Percentiles rank a stretch among this genome's conserved stretches.
Conservation (phyloP, 768 basidiomycete species). For the Suillus cothurnatus region DNA sequence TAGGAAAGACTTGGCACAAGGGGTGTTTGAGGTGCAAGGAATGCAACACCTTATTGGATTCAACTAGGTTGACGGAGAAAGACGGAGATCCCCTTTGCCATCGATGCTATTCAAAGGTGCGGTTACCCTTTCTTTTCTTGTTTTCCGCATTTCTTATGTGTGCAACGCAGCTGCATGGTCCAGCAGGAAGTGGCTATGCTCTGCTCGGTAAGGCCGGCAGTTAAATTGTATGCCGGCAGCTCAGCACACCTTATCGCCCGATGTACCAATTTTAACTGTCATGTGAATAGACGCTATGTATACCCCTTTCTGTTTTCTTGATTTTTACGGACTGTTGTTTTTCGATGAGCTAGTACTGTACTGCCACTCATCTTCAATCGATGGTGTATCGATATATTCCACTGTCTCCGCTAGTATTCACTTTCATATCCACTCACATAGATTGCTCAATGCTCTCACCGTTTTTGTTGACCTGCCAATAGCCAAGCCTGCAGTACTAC, state of each 20-base stretch:
- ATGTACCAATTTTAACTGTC: background rate
- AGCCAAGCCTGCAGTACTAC: background rate
- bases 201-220: slow-evolving; percentile 56
- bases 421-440: background rate
- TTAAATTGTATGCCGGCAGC: slow-evolving; percentile 16
- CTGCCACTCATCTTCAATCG: background rate
- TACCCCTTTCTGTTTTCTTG: background rate
- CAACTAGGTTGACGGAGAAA: slow-evolving; percentile 71
- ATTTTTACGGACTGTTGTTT: background rate
- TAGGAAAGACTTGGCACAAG: slow-evolving; percentile 82
- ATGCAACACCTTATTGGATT: slow-evolving; percentile 70
- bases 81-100: slow-evolving; percentile 73
- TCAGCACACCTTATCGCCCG: background rate
- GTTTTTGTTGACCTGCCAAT: background rate
- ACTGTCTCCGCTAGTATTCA: background rate
- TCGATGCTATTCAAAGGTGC: slow-evolving; percentile 71
- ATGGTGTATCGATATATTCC: slow-evolving; percentile 1
- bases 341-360: background rate
- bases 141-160: slow-evolving; percentile 3
- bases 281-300: background rate
- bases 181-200: slow-evolving; percentile 77
- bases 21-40: slow-evolving; percentile 75
- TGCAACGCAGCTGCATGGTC: slow-evolving; percentile 61
- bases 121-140: background rate
- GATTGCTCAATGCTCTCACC: background rate